Evolutionary conservation across 129 eudicot species (phyloP), one percentile per base, ranked within the genome.

Genomic region (Scalesia atractyloides): DNA sequence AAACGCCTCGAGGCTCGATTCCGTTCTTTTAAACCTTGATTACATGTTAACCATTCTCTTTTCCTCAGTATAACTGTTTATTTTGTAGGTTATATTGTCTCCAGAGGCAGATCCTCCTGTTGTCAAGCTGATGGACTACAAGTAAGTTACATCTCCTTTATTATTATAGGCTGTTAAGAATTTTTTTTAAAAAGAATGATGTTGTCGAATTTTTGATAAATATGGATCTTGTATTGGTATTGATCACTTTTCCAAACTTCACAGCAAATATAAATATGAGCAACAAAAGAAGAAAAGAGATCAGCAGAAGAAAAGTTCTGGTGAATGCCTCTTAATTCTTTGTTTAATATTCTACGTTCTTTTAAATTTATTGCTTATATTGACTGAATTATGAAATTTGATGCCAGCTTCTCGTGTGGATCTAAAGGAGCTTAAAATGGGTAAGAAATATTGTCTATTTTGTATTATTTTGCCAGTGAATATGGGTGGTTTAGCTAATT

Each of bases 21-120:
- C n/a, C n/a, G n/a, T n/a, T n/a, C n/a, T n/a, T n/a, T n/a, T n/a
- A n/a, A n/a, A n/a, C n/a, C n/a, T n/a, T n/a, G n/a, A n/a, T n/a
- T n/a, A n/a, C n/a, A n/a, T 20, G 14, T 72, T 10, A 72, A 72
- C 33, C 22, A 7, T 57, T 68, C 18, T 70, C 15, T 51, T 19
- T 58, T 20, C 1, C 15, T 22, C 36, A 7, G 39, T 37, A 19
- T 0, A 43, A 19, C 5, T 17, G 43, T 19, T 77, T 15, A 18
- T 20, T 51, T 58, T 80, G 69, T 77, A 93, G 98, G 90, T 93
- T 70, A 86, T 93, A 75, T 59, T 90, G 70, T 90, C 97, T 63
- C 93, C 93, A 1, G 96, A 90, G 72, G 98, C 98, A 64, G 96
- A 93, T 65, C 98, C 98, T 20, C 97, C 98, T 34, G 98, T 93